Percentiles rank a stretch among this genome's conserved stretches.
Conservation (phyloP, 225 moss, liverwort and hornwort genomes). For the Marchantia paleacea region DNA sequence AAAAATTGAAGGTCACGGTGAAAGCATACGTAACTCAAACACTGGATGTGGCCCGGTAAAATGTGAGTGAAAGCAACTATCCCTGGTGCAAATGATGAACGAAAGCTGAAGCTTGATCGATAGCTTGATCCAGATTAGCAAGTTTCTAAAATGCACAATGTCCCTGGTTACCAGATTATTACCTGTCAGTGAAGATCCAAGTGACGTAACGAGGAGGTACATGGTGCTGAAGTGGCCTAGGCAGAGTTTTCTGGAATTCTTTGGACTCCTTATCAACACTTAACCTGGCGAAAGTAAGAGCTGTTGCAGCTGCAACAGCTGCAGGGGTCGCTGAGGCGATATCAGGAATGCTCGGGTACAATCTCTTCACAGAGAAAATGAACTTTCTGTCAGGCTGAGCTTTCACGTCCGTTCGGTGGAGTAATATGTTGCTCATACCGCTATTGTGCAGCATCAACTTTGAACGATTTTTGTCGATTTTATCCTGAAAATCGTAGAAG, state of each 20-base stretch:
- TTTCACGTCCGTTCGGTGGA: not conserved
- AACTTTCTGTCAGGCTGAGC: not conserved
- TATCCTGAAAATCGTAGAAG: not conserved
- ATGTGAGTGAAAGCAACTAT: not conserved
- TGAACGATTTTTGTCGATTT: not conserved
- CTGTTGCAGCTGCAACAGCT: not conserved
- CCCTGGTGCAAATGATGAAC: not conserved
- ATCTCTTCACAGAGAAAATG: not conserved
- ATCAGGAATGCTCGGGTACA: not conserved
- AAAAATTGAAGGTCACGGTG: not conserved
- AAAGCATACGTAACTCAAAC: not conserved
- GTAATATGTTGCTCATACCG: not conserved
- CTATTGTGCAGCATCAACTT: not conserved
- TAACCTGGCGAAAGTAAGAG: not conserved
- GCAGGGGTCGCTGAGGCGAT: no score
- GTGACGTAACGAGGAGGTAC: not conserved
- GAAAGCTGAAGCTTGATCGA: not conserved
- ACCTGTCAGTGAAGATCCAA: slow-evolving; percentile 7
- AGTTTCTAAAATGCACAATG: not conserved
- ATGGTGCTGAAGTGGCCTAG: not conserved
- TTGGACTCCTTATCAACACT: not conserved
- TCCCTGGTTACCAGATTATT: not conserved
- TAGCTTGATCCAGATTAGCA: not conserved
- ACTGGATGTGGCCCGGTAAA: not conserved
- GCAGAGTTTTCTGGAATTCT: not conserved